phyloP scores from a whole-genome alignment of 139 green algal genomes.

The Desmodesmus armatus region DNA sequence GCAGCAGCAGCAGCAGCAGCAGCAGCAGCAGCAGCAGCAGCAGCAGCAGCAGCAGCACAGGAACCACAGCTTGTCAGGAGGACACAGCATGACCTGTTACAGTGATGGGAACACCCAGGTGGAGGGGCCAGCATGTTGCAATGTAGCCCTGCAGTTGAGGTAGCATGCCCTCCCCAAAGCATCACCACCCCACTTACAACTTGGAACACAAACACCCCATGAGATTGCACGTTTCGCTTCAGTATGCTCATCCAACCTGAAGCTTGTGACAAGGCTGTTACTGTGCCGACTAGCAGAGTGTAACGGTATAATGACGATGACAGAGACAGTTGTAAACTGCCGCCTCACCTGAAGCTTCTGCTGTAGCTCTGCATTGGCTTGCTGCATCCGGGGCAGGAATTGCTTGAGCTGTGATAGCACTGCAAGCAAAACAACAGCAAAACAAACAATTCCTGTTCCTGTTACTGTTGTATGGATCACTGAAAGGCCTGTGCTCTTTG shows the following conservation, averaged over 20 bases:
- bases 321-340: too few relatives aligned
- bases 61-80: neutral
- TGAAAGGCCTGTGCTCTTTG: neutral
- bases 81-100: too few relatives aligned
- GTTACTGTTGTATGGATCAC: neutral
- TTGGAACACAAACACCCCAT: too few relatives aligned
- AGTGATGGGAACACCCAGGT: too few relatives aligned
- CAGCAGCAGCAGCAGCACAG: neutral
- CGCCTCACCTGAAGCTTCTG: constrained; percentile 51
- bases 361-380: constrained; percentile 54
- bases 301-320: too few relatives aligned
- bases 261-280: neutral
- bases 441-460: neutral
- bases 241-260: too few relatives aligned
- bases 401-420: constrained; percentile 46
- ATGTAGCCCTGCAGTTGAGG: too few relatives aligned
- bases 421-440: constrained; percentile 16
- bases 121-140: too few relatives aligned
- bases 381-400: constrained; percentile 59
- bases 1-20: neutral
- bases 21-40: neutral
- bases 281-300: neutral
- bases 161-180: too few relatives aligned
- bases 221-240: too few relatives aligned
- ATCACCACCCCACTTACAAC: too few relatives aligned